Percentiles rank a stretch among this genome's conserved stretches.
phyloP scores from a whole-genome alignment of 2,329 filamentous ascomycete species.

The Acarospora socialis region DNA sequence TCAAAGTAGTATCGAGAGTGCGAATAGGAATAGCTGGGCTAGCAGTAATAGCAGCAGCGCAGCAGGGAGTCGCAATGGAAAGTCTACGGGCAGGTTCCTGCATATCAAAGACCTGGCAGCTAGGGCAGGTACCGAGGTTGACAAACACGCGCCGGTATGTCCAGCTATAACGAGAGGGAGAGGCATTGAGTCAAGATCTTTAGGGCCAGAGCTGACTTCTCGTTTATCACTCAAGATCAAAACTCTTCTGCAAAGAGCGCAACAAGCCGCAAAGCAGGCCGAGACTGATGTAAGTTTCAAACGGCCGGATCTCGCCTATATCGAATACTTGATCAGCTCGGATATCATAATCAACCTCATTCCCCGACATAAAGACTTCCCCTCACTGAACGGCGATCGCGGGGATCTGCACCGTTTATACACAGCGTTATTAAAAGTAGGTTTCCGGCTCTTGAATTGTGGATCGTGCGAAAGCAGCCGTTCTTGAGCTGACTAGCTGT shows the following conservation, averaged over 20 bases:
- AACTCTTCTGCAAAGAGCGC: constrained; percentile 23
- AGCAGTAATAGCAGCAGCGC: constrained; percentile 9
- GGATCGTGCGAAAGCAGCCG: background rate
- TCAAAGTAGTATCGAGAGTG: too few relatives aligned
- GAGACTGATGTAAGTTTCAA: constrained; percentile 37
- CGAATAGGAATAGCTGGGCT: constrained; percentile 12
- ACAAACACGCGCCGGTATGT: constrained; percentile 14
- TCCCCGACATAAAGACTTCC: constrained; percentile 61
- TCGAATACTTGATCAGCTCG: constrained; percentile 70
- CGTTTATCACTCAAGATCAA: too few relatives aligned
- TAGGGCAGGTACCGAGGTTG: constrained; percentile 26
- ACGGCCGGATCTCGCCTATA: constrained; percentile 59
- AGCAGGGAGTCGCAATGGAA: constrained; percentile 15
- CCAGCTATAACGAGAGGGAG: too few relatives aligned
- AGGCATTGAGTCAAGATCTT: background rate
- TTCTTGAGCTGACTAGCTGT: background rate
- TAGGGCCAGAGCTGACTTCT: constrained; percentile 1
- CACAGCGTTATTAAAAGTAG: constrained; percentile 25
- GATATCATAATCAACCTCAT: constrained; percentile 66
- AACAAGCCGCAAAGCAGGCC: constrained; percentile 19
- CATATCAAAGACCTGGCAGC: constrained; percentile 32
- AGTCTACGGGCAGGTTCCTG: constrained; percentile 26
- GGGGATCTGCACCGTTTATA: constrained; percentile 36
- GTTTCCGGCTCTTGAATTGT: constrained; percentile 1
- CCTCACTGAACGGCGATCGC: constrained; percentile 44